Evolutionary conservation across 352 stramenopile species (phyloP), one percentile per base, ranked within the genome.

Genomic region (Phytophthora ohioensis): DNA sequence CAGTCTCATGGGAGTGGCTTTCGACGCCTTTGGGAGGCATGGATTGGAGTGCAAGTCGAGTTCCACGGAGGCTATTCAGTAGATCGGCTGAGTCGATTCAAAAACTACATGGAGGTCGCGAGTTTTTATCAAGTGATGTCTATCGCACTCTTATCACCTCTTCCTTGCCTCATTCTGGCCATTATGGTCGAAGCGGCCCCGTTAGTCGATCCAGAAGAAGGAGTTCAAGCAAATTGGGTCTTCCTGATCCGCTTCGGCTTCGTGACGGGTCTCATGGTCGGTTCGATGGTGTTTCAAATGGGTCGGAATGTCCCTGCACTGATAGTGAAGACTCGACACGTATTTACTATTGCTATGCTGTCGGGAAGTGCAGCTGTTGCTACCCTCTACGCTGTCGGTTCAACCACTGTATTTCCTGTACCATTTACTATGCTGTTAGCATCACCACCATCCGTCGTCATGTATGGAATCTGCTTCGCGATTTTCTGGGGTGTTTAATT

Each of bases 11-110:
- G n/a, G n/a, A 45, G 15, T 9, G 11, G 17, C 21, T 13, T 46
- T 9, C 56, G 38, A 15, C n/a, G 32, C 11, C 21, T 65, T 0
- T 47, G 57, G 47, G 15, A 13, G 2, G 62, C 35, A 3, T 72
- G 57, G 57, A 73, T 54, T 2, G 10, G 21, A 11, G 41, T 64
- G 9, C 60, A 79, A 61, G 71, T 78, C 0, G 72, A 78, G 43
- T 62, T 76, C n/a, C 70, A 78, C 11, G 70, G 74, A 2, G 43
- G 58, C 12, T 81, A 78, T 57, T 81, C 74, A 5, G 21, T 71
- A 15, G 49, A 60, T 0, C 53, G 70, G 9, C 31, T 76, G 11
- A 60, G 27, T 32, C 17, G 15, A 0, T 55, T 79, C 13, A 46
- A 67, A 3, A 12, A 15, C 4, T 78, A 78, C 49, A 63, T 57